Base-by-base conservation (phyloP, 768 basidiomycete species). In the Chalciporus sphaerocephalus region DNA sequence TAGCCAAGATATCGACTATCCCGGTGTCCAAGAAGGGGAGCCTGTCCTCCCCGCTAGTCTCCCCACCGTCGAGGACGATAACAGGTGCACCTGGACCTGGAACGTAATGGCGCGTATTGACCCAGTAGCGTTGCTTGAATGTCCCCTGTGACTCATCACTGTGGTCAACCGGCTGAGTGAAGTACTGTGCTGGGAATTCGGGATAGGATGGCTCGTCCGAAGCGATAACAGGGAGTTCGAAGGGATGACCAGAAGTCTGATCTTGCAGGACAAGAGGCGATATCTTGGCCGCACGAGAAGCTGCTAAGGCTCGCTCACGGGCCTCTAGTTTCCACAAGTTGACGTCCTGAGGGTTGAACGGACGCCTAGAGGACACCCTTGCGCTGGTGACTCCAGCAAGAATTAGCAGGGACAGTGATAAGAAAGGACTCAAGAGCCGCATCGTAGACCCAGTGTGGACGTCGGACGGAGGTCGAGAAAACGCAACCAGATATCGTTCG, bases 51-150 rank as follows among this genome's bases (percentile, higher is more conserved):
- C 92, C 95, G 50, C 79, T 85, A 4, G 92, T 95, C 69, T 97
- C 95, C 13, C 95, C 95, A 1, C 91, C 92, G 64, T 97, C 95
- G 17, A 97, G 68, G 2, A 97, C 80, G 54, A 92, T 85, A 17
- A 97, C 90, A 0, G 94, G 95, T 2, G 83, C 87, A 35, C 83
- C 81, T 2, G 74, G 66, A 6, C 82, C 75, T 0, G 81, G 73
- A 44, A 78, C 71, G 64, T 94, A 97, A 63, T 90, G 82, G 25
- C 87, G 77, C 16, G 80, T 79, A 59, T 85, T 93, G 28, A 94
- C 74, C 95, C 95, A 99, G 66, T 92, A 99, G 16, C 95, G 78
- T 60, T 98, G 93, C 41, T 75, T 68, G 68, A 90, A 97, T 0
- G 82, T 88, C 34, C 79, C 75, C 9, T 70, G 67, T 11, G 70